Percentiles rank a stretch among this genome's conserved stretches.
Conservation (phyloP, 163 green algal species). For the Coccomyxa subellipsoidea region DNA sequence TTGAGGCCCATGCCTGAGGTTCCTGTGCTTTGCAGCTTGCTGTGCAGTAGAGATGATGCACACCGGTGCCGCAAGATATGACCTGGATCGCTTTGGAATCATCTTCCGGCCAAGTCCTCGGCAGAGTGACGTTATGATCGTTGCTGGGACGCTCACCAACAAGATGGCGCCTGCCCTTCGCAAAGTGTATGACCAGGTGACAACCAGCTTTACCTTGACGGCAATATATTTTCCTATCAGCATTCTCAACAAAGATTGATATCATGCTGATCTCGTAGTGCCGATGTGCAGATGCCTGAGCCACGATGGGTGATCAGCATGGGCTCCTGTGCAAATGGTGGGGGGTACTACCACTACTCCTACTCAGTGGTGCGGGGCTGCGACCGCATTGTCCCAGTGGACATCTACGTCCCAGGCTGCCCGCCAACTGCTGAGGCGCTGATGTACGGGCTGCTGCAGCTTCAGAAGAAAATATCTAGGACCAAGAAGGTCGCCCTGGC, state of each 20-base stretch:
- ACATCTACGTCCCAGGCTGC: slow-evolving; percentile 96
- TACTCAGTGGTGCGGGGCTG: slow-evolving; percentile 94
- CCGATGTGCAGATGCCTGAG: slow-evolving; percentile 83
- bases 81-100: slow-evolving; percentile 92
- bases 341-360: slow-evolving; percentile 98
- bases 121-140: slow-evolving; percentile 97
- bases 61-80: slow-evolving; percentile 75
- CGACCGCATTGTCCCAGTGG: slow-evolving; percentile 92
- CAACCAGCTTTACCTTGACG: background rate
- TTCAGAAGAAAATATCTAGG: slow-evolving; percentile 80
- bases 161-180: slow-evolving; percentile 97
- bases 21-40: slow-evolving; percentile 8
- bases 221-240: background rate
- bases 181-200: slow-evolving; percentile 92
- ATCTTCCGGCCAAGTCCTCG: slow-evolving; percentile 92
- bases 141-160: slow-evolving; percentile 96
- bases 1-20: too few relatives aligned
- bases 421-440: slow-evolving; percentile 93
- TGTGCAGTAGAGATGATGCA: slow-evolving; percentile 97
- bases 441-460: slow-evolving; percentile 91
- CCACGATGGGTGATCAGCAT: slow-evolving; percentile 96
- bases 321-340: slow-evolving; percentile 93
- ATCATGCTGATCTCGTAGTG: background rate
- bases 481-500: slow-evolving; percentile 58
- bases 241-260: background rate